A percentile compares a stretch with the other conserved stretches of the same genome.
Evolutionary conservation across 192 early-diverging fungal species (phyloP).

Genomic region (Coemansia asiatica): DNA sequence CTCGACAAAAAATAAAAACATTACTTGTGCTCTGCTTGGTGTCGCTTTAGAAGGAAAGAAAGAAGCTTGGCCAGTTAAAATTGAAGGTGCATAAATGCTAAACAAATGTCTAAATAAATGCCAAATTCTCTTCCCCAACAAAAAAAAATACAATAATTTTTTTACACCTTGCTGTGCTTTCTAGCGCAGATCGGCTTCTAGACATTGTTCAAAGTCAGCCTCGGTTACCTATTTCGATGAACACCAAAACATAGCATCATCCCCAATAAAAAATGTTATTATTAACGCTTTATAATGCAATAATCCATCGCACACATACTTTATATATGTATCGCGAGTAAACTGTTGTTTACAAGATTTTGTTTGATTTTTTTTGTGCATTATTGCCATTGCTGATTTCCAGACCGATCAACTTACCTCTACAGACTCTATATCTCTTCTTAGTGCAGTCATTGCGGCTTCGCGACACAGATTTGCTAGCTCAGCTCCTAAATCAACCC

Average conservation of each 20-base stretch:
- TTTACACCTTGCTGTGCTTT: not conserved
- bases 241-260: not conserved
- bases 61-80: too few relatives aligned
- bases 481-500: conserved; percentile 64
- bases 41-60: too few relatives aligned
- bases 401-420: conserved; percentile 49
- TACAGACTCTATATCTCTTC: conserved; percentile 58
- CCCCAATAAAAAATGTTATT: not conserved
- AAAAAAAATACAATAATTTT: not conserved
- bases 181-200: conserved; percentile 22
- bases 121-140: not conserved
- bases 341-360: not conserved
- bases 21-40: too few relatives aligned
- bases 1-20: not conserved
- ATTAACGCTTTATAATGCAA: not conserved
- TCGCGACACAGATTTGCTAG: conserved; percentile 82
- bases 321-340: not conserved
- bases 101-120: not conserved
- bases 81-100: not conserved
- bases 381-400: not conserved
- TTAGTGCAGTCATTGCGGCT: conserved; percentile 68
- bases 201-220: conserved; percentile 22
- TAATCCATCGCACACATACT: not conserved
- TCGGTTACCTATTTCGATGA: conserved; percentile 26
- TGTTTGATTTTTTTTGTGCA: not conserved